Evolutionary conservation across 257 asterid genomes (phyloP).

Genomic region (Nicotiana benthamiana): DNA sequence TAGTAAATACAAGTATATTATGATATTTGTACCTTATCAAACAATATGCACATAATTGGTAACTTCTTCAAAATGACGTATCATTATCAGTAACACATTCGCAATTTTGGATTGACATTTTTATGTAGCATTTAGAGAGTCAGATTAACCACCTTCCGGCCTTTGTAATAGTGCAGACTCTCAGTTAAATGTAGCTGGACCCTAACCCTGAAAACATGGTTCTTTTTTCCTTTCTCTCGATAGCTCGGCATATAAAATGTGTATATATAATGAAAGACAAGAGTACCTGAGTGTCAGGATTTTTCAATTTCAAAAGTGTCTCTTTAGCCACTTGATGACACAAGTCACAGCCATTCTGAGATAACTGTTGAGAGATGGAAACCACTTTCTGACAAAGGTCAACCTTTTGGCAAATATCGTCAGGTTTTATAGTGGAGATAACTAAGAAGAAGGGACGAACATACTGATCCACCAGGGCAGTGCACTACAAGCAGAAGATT

Average conservation of each 20-base stretch:
- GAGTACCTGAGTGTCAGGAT: slow-evolving; percentile 86
- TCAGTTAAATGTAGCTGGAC: not conserved
- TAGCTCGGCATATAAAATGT: not conserved
- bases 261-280: not conserved
- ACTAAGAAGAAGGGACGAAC: slow-evolving; percentile 78
- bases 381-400: slow-evolving; percentile 48
- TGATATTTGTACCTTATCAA: not conserved
- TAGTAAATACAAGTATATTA: not conserved
- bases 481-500: slow-evolving; percentile 47
- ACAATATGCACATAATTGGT: not conserved
- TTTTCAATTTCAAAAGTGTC: slow-evolving; percentile 70
- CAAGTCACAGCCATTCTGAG: slow-evolving; percentile 56
- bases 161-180: not conserved
- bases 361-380: slow-evolving; percentile 27
- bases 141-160: not conserved
- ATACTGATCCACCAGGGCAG: slow-evolving; percentile 69
- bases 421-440: slow-evolving; percentile 47
- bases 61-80: not conserved
- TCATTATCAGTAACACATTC: not conserved
- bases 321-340: slow-evolving; percentile 66
- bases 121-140: not conserved
- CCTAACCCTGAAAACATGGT: not conserved
- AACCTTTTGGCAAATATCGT: slow-evolving; percentile 52
- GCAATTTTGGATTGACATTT: not conserved
- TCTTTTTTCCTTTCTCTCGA: not conserved